Percentiles rank a stretch among this genome's conserved stretches.
Conservation (phyloP, 192 early-diverging fungal species). For the Backusella luteola region DNA sequence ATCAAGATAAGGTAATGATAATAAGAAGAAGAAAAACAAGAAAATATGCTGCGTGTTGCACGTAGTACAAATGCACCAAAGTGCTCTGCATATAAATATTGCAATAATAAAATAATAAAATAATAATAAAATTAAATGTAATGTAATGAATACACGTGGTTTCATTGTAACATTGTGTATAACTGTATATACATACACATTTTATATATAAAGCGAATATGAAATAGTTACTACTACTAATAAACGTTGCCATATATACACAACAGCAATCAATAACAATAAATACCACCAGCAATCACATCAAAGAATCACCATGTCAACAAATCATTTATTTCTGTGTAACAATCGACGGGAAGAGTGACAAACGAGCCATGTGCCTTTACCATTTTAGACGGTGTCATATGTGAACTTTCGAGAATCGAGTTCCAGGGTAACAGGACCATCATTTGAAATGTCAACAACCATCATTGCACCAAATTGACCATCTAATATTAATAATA, state of each 20-base stretch:
- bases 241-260: too few species aligned
- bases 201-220: not conserved
- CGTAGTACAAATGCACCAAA: not conserved
- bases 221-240: too few species aligned
- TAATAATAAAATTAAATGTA: not conserved
- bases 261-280: too few species aligned
- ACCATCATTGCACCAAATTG: constrained; percentile 97
- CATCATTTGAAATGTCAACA: constrained; percentile 86
- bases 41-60: not conserved
- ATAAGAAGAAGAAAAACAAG: too few species aligned
- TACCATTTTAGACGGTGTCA: not conserved
- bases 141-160: not conserved
- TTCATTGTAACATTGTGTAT: not conserved
- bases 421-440: constrained; percentile 57
- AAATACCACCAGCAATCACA: too few species aligned
- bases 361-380: not conserved
- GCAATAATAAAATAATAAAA: not conserved
- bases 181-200: too few species aligned
- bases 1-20: not conserved
- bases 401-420: constrained; percentile 58
- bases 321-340: not conserved
- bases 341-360: not conserved
- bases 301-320: not conserved
- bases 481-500: constrained; percentile 60
- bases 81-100: not conserved